A percentile compares a stretch with the other conserved stretches of the same genome.
Conservation (phyloP, 768 basidiomycete genomes). For the Kondoa malvinella region DNA sequence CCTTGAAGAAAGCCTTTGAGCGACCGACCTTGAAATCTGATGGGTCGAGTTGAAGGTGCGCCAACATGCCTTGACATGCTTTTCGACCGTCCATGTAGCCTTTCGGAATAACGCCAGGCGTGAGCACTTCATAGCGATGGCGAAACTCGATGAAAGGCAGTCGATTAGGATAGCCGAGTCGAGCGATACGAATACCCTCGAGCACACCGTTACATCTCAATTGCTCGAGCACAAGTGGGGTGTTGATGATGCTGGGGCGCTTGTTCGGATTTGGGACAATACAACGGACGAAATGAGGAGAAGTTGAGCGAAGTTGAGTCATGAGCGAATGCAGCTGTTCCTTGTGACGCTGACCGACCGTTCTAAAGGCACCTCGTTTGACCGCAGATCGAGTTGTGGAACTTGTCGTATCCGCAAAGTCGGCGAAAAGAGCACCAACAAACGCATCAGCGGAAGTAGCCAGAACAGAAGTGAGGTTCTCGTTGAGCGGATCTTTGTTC, state of each 20-base stretch:
- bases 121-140: conserved; percentile 87
- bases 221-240: conserved; percentile 88
- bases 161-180: conserved; percentile 90
- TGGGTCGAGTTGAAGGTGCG: conserved; percentile 70
- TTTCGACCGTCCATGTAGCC: conserved; percentile 98
- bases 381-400: conserved; percentile 38
- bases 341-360: conserved; percentile 84
- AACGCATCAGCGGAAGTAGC: conserved; percentile 65
- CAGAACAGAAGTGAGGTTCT: conserved; percentile 78
- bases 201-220: conserved; percentile 95
- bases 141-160: conserved; percentile 95
- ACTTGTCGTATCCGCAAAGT: conserved; percentile 37
- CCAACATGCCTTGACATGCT: conserved; percentile 78
- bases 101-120: conserved; percentile 75
- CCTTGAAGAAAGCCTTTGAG: conserved; percentile 98
- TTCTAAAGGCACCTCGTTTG: conserved; percentile 94
- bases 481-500: conserved; percentile 97
- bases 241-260: conserved; percentile 76
- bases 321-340: conserved; percentile 86
- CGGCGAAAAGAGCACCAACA: conserved; percentile 65
- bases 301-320: conserved; percentile 75
- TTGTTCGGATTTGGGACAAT: conserved; percentile 89
- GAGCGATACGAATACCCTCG: conserved; percentile 93
- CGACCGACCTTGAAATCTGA: conserved; percentile 75
- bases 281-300: conserved; percentile 94